A percentile compares a stretch with the other conserved stretches of the same genome.
Evolutionary conservation across 225 moss, liverwort and hornwort genomes (phyloP).

Genomic region (Thuidium tamariscinum): DNA sequence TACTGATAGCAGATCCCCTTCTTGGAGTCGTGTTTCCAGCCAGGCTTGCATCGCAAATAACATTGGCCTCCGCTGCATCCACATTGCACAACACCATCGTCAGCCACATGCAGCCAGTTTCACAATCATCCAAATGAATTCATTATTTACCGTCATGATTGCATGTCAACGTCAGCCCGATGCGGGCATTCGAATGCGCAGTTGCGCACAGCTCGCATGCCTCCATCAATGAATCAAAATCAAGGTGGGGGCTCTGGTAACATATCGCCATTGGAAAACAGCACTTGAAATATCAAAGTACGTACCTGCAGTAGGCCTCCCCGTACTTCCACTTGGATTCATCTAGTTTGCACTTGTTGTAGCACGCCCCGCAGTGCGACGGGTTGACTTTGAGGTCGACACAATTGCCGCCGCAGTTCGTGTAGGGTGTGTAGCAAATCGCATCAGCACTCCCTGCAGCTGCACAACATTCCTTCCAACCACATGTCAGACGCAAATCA

Average conservation of each 20-base stretch:
- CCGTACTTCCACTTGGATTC: not conserved
- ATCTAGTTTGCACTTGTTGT: not conserved
- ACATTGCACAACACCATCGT: no score
- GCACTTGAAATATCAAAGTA: not conserved
- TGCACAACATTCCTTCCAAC: not conserved
- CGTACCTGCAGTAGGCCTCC: not conserved
- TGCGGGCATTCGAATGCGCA: not conserved
- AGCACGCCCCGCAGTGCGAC: not conserved
- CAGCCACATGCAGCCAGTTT: not conserved
- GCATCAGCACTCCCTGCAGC: conserved; percentile 2
- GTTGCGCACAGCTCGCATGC: not conserved
- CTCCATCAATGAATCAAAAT: not conserved
- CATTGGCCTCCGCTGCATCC: not conserved
- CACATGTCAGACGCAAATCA: not conserved
- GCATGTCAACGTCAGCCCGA: not conserved
- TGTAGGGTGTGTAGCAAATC: not conserved
- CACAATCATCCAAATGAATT: not conserved
- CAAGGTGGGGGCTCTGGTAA: not conserved
- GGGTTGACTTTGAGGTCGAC: not conserved
- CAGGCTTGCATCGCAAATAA: accelerated
- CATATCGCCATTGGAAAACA: not conserved
- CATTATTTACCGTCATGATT: not conserved
- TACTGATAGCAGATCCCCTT: not conserved
- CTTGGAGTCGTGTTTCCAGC: not conserved
- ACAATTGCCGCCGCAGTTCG: not conserved